A percentile compares a stretch with the other conserved stretches of the same genome.
Evolutionary conservation across 2,329 filamentous ascomycete species (phyloP).

Genomic region (Sporothrix schenckii): DNA sequence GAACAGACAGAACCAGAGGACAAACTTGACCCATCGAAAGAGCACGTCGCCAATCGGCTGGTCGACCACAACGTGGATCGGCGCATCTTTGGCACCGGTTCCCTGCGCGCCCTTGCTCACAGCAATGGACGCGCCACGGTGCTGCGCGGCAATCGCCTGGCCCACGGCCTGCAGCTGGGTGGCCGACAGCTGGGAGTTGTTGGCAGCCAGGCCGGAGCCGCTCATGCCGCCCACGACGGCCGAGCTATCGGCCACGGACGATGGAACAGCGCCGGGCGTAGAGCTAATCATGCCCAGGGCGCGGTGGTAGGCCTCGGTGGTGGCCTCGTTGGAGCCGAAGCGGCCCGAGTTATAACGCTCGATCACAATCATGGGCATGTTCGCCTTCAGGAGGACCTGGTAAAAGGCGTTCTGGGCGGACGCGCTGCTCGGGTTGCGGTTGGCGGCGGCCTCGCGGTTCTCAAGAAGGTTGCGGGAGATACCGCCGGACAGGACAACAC

Average conservation of each 20-base stretch:
- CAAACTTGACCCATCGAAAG: constrained; percentile 90
- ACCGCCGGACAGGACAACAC: constrained; percentile 44
- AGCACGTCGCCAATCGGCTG: constrained; percentile 78
- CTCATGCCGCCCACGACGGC: constrained; percentile 28
- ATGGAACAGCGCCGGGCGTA: constrained; percentile 30
- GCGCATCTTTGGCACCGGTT: constrained; percentile 75
- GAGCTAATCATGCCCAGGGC: constrained; percentile 59
- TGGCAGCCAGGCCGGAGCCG: constrained; percentile 38
- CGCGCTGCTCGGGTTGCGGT: constrained; percentile 85
- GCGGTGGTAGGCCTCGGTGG: constrained; percentile 77
- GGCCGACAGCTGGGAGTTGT: constrained; percentile 49
- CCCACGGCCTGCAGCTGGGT: constrained; percentile 76
- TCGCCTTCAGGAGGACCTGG: constrained; percentile 82
- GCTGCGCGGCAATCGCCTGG: constrained; percentile 76
- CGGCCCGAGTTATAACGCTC: constrained; percentile 85
- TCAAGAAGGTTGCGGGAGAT: constrained; percentile 71
- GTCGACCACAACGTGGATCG: constrained; percentile 95
- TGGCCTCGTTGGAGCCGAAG: constrained; percentile 77
- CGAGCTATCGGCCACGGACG: constrained; percentile 22
- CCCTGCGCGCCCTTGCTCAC: constrained; percentile 54
- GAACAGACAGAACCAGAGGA: constrained; percentile 75
- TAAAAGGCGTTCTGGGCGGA: constrained; percentile 94
- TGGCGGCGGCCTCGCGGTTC: constrained; percentile 86
- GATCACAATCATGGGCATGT: constrained; percentile 90
- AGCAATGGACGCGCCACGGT: constrained; percentile 67